These are phyloP conservation scores for Talaromyces albobiverticillius DNA, from an alignment of 2,329 filamentous ascomycete species.

Conservation along the genomic window DNA sequence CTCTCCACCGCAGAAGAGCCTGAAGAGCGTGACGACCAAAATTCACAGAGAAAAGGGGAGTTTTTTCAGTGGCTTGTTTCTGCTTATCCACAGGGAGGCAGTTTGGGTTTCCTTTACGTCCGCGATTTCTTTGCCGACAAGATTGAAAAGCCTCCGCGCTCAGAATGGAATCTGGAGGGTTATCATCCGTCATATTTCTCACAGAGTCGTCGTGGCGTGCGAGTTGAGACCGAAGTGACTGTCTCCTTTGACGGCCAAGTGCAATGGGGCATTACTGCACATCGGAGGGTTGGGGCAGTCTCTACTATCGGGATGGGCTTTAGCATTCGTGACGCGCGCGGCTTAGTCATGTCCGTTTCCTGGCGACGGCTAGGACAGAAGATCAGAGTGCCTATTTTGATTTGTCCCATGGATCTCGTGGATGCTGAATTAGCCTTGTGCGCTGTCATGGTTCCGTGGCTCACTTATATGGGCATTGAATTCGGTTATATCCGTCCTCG, in stretches of 20 bases:
- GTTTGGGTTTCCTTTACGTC: conserved; percentile 33
- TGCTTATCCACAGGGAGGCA: conserved; percentile 27
- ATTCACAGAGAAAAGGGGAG: conserved; percentile 18
- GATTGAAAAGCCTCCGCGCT: conserved; percentile 29
- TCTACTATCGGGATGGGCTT: conserved; percentile 39
- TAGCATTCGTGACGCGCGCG: conserved; percentile 30
- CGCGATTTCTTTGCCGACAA: conserved; percentile 38
- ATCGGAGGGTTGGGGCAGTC: conserved; percentile 35
- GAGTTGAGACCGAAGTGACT: conserved; percentile 31
- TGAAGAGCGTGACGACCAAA: not conserved
- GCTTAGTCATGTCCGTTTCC: conserved; percentile 36
- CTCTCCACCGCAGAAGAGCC: conserved; percentile 14
- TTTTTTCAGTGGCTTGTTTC: conserved; percentile 31
- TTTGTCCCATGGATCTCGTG: conserved; percentile 34
- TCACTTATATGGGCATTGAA: conserved; percentile 39
- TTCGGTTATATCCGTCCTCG: conserved; percentile 41
- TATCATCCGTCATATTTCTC: conserved; percentile 31
- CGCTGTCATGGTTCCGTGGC: conserved; percentile 37
- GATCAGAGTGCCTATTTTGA: conserved; percentile 36
- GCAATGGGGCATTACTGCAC: conserved; percentile 34
- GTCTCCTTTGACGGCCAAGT: conserved; percentile 28
- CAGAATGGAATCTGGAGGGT: conserved; percentile 42
- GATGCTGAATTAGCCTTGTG: conserved; percentile 32
- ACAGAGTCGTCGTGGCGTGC: conserved; percentile 30
- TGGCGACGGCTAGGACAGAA: conserved; percentile 42